Evolutionary conservation across 31 red algal species (phyloP), one percentile per base, ranked within the genome.

Genomic region (Pterothamnion heteromorphum): DNA sequence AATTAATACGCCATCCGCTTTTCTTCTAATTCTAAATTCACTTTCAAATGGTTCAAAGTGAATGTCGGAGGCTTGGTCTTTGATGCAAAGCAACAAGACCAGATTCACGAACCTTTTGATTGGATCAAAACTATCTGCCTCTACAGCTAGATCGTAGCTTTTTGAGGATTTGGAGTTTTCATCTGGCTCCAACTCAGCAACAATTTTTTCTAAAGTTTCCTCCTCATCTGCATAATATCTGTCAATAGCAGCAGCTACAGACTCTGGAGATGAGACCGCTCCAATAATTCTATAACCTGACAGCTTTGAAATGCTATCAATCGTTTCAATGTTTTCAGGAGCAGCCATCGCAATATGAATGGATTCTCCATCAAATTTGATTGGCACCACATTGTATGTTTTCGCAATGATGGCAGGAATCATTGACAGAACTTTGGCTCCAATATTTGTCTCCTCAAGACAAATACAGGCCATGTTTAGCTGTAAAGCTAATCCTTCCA

Each of bases 61-160:
- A 22, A 82, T 82, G 31, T 82, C 78, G 78, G 78, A 82, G n/a
- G 78, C 78, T 22, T 28, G 5, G 5, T 22, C 78, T 82, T 82
- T 28, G 22, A 82, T 5, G 24, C 22, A 20, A 9, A 27, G 9
- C 9, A 9, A 27, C 9, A 82, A 22, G 5, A 82, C 9, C 24
- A 82, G 78, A 28, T 82, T 27, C 4, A 82, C 78, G 18, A n/a
- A 28, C 22, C 78, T 20, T 27, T 27, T 28, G 24, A 82, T 28
- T 22, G 78, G 78, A 27, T 20, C 78, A 20, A 5, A 9, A 28
- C 24, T 82, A 5, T 20, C 78, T 28, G 5, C 24, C n/a, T 27
- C 24, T 82, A 27, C 24, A 28, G 31, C 18, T 27, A 18, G 14
- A 64, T 18, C 51, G n/a, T n/a, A n/a, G n/a, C n/a, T n/a, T n/a